Evolutionary conservation across 805 yeast genomes (phyloP).

Genomic region (Zygosaccharomyces rouxii): DNA sequence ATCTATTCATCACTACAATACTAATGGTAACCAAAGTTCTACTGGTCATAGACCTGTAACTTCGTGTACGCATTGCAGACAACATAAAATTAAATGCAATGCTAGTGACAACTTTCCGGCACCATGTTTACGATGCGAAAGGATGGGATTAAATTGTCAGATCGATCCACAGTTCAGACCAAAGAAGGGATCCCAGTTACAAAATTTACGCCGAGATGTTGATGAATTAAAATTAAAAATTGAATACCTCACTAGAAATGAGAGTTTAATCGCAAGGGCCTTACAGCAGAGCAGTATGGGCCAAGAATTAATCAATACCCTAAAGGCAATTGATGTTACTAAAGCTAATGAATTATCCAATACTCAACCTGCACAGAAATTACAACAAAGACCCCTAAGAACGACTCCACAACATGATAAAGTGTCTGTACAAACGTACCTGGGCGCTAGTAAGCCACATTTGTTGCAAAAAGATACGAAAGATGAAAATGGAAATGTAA

Average conservation of each 20-base stretch:
- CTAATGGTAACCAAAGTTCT: conserved; percentile 9
- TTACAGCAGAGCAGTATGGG: conserved; percentile 36
- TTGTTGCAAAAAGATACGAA: conserved; percentile 35
- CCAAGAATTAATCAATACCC: conserved; percentile 17
- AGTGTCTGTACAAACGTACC: conserved; percentile 40
- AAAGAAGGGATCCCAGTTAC: conserved; percentile 86
- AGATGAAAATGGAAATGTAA: conserved; percentile 7
- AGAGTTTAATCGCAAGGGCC: conserved; percentile 62
- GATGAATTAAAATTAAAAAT: conserved; percentile 73
- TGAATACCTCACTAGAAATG: conserved; percentile 61
- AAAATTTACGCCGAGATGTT: conserved; percentile 76
- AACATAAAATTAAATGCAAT: conserved; percentile 89
- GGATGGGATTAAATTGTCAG: conserved; percentile 76
- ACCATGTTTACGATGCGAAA: conserved; percentile 78
- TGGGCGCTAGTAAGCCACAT: conserved; percentile 42
- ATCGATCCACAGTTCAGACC: conserved; percentile 91
- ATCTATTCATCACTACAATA: conserved; percentile 3
- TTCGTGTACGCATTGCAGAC: conserved; percentile 90
- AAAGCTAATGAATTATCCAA: conserved; percentile 9
- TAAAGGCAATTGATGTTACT: conserved; percentile 13
- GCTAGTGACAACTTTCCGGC: conserved; percentile 78
- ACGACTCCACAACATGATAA: conserved; percentile 9
- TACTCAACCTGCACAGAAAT: conserved; percentile 7
- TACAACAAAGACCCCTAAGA: conserved; percentile 11
- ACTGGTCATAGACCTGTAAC: conserved; percentile 81